Conservation (phyloP, 345 rosid species). For the Noccaea caerulescens region DNA sequence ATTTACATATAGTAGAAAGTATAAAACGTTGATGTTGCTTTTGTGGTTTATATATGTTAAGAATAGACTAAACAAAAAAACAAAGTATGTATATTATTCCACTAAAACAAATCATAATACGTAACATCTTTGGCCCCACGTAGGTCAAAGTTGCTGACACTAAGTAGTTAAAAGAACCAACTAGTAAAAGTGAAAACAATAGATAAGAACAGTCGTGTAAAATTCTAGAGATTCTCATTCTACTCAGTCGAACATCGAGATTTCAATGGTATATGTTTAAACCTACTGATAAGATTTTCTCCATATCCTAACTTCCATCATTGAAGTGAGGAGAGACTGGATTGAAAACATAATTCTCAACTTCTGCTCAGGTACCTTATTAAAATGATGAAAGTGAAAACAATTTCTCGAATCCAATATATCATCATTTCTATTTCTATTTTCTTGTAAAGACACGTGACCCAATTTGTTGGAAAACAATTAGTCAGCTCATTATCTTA, state of each 20-base stretch:
- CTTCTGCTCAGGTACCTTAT: neutral
- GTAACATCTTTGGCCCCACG: slow-evolving; percentile 24
- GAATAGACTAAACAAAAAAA: neutral
- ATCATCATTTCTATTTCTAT: neutral
- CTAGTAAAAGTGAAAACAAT: slow-evolving; percentile 9
- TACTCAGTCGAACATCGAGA: slow-evolving; percentile 10
- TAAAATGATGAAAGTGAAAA: neutral
- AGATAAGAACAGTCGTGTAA: neutral
- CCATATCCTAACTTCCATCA: neutral
- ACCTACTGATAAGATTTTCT: neutral
- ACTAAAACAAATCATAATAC: slow-evolving; percentile 2
- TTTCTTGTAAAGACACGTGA: neutral
- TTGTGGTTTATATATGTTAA: neutral
- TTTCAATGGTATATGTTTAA: neutral
- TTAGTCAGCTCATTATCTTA: neutral
- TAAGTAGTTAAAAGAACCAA: slow-evolving; percentile 6
- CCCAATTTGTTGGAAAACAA: slow-evolving; percentile 1
- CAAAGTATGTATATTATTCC: neutral
- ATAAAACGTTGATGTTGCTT: neutral
- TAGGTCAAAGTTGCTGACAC: slow-evolving; percentile 36
- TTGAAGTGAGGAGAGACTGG: slow-evolving; percentile 1
- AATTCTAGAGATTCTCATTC: slow-evolving; percentile 15
- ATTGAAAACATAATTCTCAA: slow-evolving; percentile 9
- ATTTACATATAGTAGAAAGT: neutral
- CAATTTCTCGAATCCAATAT: neutral